phyloP scores from a whole-genome alignment of 1,139 yeast genomes.

The Geotrichum fermentans region DNA sequence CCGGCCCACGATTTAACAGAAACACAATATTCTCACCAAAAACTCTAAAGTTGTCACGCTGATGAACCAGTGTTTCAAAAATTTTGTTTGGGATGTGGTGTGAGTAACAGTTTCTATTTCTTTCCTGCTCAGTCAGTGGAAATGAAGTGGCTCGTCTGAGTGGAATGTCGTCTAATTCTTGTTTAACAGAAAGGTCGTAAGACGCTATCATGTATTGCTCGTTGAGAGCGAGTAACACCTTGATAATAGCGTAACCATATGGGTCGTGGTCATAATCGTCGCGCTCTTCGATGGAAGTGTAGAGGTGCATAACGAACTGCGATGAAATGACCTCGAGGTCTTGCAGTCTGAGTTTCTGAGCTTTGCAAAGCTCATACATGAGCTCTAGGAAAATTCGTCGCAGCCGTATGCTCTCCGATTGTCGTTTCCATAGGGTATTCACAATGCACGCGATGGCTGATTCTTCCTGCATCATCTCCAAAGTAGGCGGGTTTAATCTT shows the following conservation, averaged over 20 bases:
- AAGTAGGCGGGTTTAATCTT: constrained; percentile 41
- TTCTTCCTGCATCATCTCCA: constrained; percentile 47
- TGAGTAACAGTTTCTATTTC: background rate
- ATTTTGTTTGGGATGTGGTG: constrained; percentile 31
- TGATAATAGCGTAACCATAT: constrained; percentile 66
- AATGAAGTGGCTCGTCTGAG: background rate
- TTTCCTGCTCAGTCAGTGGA: background rate
- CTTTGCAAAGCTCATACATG: constrained; percentile 50
- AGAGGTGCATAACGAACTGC: constrained; percentile 52
- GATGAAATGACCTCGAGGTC: constrained; percentile 49
- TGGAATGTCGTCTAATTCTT: background rate
- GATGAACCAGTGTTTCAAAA: constrained; percentile 28
- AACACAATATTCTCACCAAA: constrained; percentile 54
- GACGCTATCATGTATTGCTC: constrained; percentile 76
- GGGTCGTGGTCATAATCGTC: constrained; percentile 55
- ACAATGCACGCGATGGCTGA: constrained; percentile 47
- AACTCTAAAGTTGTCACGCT: constrained; percentile 39
- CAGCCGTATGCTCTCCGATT: constrained; percentile 27
- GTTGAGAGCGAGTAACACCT: constrained; percentile 66
- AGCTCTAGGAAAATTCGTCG: constrained; percentile 48
- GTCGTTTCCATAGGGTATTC: constrained; percentile 37
- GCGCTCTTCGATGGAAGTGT: constrained; percentile 47
- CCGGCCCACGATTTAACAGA: constrained; percentile 73
- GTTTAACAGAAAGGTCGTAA: constrained; percentile 29
- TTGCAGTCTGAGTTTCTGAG: constrained; percentile 42